phyloP scores from a whole-genome alignment of 208 protist species.

The Angomonas deanei region DNA sequence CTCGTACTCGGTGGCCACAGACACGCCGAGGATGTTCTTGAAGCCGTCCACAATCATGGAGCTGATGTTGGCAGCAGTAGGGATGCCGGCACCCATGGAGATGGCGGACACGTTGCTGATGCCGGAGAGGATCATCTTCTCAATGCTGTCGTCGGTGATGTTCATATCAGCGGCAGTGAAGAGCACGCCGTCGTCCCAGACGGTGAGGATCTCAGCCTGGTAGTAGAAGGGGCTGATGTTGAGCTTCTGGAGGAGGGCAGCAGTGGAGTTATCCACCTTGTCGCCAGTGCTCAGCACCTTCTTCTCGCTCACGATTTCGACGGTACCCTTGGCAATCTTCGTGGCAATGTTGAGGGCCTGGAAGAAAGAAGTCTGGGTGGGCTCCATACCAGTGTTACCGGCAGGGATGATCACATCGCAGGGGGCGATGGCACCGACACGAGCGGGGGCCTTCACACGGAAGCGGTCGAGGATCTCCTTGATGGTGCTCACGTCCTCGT shows the following conservation, averaged over 20 bases:
- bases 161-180: conserved; percentile 94
- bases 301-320: conserved; percentile 98
- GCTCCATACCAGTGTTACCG: conserved; percentile 96
- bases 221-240: conserved; percentile 99
- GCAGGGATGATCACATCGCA: conserved; percentile 94
- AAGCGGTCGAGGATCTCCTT: conserved; percentile 72
- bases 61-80: conserved; percentile 93
- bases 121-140: conserved; percentile 82
- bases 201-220: conserved; percentile 85
- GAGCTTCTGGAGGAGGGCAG: conserved; percentile 96
- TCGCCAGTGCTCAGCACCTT: conserved; percentile 93
- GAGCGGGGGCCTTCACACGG: conserved; percentile 94
- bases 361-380: conserved; percentile 98
- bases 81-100: conserved; percentile 94
- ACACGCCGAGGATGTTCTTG: conserved; percentile 96
- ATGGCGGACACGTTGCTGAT: conserved; percentile 93
- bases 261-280: conserved; percentile 97
- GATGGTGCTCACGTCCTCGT: conserved; percentile 90
- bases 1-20: conserved; percentile 92
- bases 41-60: conserved; percentile 95
- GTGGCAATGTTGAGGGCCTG: conserved; percentile 99
- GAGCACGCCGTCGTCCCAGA: conserved; percentile 96
- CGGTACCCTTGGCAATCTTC: conserved; percentile 98
- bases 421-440: conserved; percentile 96
- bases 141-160: conserved; percentile 91